Evolutionary conservation across 2,329 filamentous ascomycete species (phyloP).

Genomic region (Huntiella omanensis): DNA sequence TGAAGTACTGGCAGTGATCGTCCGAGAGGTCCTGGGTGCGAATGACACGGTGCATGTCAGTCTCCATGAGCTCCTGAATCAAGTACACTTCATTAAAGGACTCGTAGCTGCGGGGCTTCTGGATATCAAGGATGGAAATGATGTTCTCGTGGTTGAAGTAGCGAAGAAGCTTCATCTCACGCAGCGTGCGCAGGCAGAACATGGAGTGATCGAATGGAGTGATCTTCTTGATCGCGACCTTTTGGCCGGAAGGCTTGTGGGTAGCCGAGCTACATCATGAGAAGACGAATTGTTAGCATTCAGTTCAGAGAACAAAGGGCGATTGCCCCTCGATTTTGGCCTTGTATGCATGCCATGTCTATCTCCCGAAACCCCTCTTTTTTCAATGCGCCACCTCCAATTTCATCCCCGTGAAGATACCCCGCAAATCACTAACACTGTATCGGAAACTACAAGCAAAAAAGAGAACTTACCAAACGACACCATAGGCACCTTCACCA

Average conservation of each 20-base stretch:
- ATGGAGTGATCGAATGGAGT: slow-evolving; percentile 98
- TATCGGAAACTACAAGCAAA: not conserved
- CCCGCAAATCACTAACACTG: not conserved
- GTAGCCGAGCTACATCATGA: slow-evolving; percentile 56
- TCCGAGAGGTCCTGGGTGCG: slow-evolving; percentile 96
- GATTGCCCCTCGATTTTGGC: not conserved
- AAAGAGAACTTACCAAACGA: slow-evolving; percentile 61
- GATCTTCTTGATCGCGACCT: slow-evolving; percentile 99
- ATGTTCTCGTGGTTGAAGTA: slow-evolving; percentile 99
- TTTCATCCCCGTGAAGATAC: too few relatives aligned
- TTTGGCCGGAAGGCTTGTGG: slow-evolving; percentile 94
- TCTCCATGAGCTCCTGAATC: slow-evolving; percentile 99
- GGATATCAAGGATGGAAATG: slow-evolving; percentile 97
- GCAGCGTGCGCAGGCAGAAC: slow-evolving; percentile 90
- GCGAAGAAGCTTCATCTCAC: slow-evolving; percentile 96
- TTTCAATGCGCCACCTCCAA: too few relatives aligned
- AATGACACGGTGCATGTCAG: slow-evolving; percentile 98
- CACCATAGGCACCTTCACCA: slow-evolving; percentile 92
- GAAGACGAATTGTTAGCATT: slow-evolving; percentile 1
- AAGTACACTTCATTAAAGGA: slow-evolving; percentile 95
- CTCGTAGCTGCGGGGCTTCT: slow-evolving; percentile 92
- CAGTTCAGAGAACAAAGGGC: not conserved
- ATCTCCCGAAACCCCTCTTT: too few relatives aligned
- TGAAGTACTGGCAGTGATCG: slow-evolving; percentile 99
- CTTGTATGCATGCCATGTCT: too few relatives aligned